phyloP scores from a whole-genome alignment of 805 yeast species.

The Hanseniaspora taiwanica region DNA sequence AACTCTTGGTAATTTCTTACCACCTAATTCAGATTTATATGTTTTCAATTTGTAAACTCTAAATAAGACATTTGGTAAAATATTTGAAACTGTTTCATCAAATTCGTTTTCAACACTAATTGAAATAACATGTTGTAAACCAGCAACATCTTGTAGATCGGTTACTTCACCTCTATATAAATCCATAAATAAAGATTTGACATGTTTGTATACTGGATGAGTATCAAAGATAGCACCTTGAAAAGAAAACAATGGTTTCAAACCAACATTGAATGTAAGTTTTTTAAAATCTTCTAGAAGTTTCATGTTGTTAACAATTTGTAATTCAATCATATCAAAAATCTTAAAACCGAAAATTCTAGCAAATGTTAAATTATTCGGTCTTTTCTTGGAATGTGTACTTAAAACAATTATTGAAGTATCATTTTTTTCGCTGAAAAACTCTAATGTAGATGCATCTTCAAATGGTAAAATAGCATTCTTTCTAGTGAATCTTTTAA shows the following conservation, averaged over 20 bases:
- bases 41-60: conserved; percentile 84
- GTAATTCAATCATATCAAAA: conserved; percentile 88
- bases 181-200: conserved; percentile 82
- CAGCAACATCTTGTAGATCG: conserved; percentile 82
- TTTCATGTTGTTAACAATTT: conserved; percentile 55
- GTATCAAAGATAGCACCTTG: conserved; percentile 86
- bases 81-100: conserved; percentile 39
- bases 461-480: conserved; percentile 90
- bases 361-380: conserved; percentile 75
- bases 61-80: conserved; percentile 72
- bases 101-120: conserved; percentile 65
- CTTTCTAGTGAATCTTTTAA: conserved; percentile 76
- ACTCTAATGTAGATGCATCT: conserved; percentile 73
- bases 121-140: conserved; percentile 81
- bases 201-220: conserved; percentile 72
- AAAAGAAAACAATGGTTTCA: conserved; percentile 89
- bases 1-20: conserved; percentile 69
- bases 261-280: conserved; percentile 70
- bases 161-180: conserved; percentile 79
- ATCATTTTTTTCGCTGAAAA: conserved; percentile 91
- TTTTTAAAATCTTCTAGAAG: conserved; percentile 70
- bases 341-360: conserved; percentile 84
- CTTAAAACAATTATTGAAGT: conserved; percentile 70
- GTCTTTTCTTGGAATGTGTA: conserved; percentile 79
- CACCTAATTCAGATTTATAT: conserved; percentile 58